Evolutionary conservation across 2,329 filamentous ascomycete genomes (phyloP), one percentile per base, ranked within the genome.

Genomic region (Talaromyces amestolkiae): DNA sequence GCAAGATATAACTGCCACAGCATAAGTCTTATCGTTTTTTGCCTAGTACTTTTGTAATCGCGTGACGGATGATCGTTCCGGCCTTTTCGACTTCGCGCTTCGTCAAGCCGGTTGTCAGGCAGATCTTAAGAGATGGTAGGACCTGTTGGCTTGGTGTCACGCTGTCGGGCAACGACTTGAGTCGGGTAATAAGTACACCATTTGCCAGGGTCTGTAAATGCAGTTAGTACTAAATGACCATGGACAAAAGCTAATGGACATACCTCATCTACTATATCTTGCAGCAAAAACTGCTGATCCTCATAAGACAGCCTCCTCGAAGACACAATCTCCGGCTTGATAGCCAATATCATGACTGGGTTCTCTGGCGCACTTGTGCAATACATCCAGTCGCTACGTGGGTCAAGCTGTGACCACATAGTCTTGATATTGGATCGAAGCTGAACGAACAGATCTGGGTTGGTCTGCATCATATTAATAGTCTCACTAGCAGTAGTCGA

Each of bases 51-150:
- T 97, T 97, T 61, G 93, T 96, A 70, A 98, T 91, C 15, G 95
- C 94, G 79, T 97, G 93, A 67, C 94, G 85, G 70, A 99, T 93
- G 10, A 87, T 89, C 8, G 89, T 88, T 15, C 93, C 95, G 0
- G 95, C 92, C 82, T 96, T 97, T 81, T 99, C 96, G 63, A 93
- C 91, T 77, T 99, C 95, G 81, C 96, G 97, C 83, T 91, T 96
- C 27, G 91, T 91, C 68, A 99, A 81, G 1, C 91, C 95, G 5
- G 87, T 91, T 0, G 93, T 97, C 63, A 97, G 84, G 75, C 94
- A 98, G 13, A 98, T 87, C 80, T 98, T 97, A 68, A 99, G 84
- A 0, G 92, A 92, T 10, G 95, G 85, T 82, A 90, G 91, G 41
- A 84, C 85, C 51, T 87, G 84, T 66, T 93, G 90, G 74, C 89